phyloP scores from a whole-genome alignment of 1,284 basidiomycete species.

The Rhodofomes roseus region DNA sequence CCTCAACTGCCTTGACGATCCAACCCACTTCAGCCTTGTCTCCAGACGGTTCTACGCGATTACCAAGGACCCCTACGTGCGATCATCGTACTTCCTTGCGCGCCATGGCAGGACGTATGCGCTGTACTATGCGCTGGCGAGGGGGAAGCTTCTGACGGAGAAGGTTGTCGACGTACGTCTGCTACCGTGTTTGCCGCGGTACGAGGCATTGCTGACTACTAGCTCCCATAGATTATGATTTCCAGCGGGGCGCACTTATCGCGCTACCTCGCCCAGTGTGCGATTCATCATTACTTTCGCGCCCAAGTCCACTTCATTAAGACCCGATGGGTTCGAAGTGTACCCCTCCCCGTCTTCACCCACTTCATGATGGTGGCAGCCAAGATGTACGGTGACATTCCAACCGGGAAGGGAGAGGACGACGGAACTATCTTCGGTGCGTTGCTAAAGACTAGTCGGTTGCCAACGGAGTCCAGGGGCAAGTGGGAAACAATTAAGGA shows the following conservation, averaged over 20 bases:
- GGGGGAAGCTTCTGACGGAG: conserved; percentile 60
- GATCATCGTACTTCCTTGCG: conserved; percentile 69
- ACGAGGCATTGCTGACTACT: neutral
- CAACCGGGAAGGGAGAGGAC: conserved; percentile 65
- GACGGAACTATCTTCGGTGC: conserved; percentile 61
- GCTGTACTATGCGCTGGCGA: conserved; percentile 64
- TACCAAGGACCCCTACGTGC: conserved; percentile 67
- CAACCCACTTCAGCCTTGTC: conserved; percentile 50
- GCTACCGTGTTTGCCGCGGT: conserved; percentile 14
- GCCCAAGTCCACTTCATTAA: conserved; percentile 70
- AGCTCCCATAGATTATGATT: conserved; percentile 54
- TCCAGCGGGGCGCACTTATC: conserved; percentile 72
- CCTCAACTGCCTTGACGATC: conserved; percentile 66
- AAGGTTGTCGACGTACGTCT: conserved; percentile 65
- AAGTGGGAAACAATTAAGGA: conserved; percentile 61
- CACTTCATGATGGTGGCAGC: conserved; percentile 60
- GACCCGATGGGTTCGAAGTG: conserved; percentile 62
- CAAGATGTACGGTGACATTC: conserved; percentile 58
- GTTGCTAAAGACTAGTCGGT: conserved; percentile 65
- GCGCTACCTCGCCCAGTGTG: conserved; percentile 70
- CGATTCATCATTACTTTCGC: conserved; percentile 73
- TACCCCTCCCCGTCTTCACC: conserved; percentile 54
- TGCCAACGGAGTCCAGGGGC: conserved; percentile 50
- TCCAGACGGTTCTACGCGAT: conserved; percentile 59
- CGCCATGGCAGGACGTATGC: conserved; percentile 68